Percentiles rank a stretch among this genome's conserved stretches.
phyloP scores from a whole-genome alignment of 345 rosid genomes.

The Nephelium lappaceum region DNA sequence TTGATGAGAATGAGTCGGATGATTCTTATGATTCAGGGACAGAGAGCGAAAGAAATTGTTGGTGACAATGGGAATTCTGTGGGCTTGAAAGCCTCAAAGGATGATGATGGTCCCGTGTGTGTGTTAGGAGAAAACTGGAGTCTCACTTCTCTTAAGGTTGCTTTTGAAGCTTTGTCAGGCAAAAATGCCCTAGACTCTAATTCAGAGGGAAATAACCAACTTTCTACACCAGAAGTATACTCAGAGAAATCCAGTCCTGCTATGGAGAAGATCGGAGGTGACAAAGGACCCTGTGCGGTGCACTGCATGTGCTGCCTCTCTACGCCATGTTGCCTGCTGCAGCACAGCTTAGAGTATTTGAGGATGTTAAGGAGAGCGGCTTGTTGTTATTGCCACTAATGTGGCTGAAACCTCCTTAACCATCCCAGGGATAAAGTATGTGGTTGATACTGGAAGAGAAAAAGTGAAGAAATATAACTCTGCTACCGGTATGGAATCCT shows the following conservation, averaged over 20 bases:
- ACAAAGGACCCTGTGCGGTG: slow-evolving; percentile 28
- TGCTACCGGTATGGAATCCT: slow-evolving; percentile 74
- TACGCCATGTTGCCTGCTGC: slow-evolving; percentile 91
- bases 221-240: slow-evolving; percentile 23
- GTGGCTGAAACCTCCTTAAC: slow-evolving; percentile 97
- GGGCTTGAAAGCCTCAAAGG: slow-evolving; percentile 30
- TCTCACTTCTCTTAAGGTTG: slow-evolving; percentile 67
- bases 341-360: slow-evolving; percentile 82
- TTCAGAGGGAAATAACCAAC: slow-evolving; percentile 20
- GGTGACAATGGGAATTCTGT: slow-evolving; percentile 35
- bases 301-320: slow-evolving; percentile 74
- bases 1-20: slow-evolving; percentile 52
- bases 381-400: slow-evolving; percentile 92
- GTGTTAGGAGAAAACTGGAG: slow-evolving; percentile 42
- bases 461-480: slow-evolving; percentile 79
- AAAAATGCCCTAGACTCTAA: slow-evolving; percentile 32
- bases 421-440: slow-evolving; percentile 92
- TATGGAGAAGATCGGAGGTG: slow-evolving; percentile 31
- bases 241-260: slow-evolving; percentile 27
- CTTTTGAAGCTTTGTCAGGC: slow-evolving; percentile 69
- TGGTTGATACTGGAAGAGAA: slow-evolving; percentile 92
- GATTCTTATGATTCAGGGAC: slow-evolving; percentile 48
- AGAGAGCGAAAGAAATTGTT: slow-evolving; percentile 68
- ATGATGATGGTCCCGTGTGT: slow-evolving; percentile 31
- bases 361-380: slow-evolving; percentile 74